A percentile compares a stretch with the other conserved stretches of the same genome.
Conservation (phyloP, 164 flowering plant species). For the Vitis amurensis region DNA sequence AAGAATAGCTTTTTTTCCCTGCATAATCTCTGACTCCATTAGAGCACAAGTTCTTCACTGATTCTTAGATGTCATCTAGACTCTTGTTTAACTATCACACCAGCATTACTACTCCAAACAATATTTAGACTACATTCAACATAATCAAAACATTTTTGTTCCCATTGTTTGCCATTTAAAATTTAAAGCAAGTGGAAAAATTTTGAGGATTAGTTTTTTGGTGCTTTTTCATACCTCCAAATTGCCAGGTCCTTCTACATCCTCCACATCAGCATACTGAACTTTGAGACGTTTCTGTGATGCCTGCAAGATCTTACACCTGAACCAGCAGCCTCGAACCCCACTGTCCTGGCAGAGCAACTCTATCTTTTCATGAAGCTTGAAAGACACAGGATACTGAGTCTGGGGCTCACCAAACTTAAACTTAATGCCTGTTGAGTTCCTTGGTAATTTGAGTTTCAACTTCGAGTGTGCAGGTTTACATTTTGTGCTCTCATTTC, state of each 20-base stretch:
- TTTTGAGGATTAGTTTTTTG: not conserved
- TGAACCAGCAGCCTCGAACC: constrained; percentile 78
- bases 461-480: constrained; percentile 31
- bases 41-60: too few species aligned
- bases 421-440: constrained; percentile 26
- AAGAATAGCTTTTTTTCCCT: not conserved
- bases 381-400: constrained; percentile 24
- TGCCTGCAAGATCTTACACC: constrained; percentile 48
- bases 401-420: constrained; percentile 21
- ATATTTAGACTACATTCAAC: too few species aligned
- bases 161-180: not conserved
- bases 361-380: constrained; percentile 56
- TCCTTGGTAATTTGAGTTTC: constrained; percentile 31
- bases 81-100: too few species aligned
- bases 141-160: too few species aligned
- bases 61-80: too few species aligned
- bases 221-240: constrained; percentile 52
- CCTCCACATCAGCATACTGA: constrained; percentile 55
- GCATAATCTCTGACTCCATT: too few species aligned
- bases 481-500: constrained; percentile 15
- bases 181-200: not conserved
- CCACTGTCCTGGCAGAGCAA: constrained; percentile 78
- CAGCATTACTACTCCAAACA: too few species aligned
- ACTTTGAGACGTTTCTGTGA: constrained; percentile 51
- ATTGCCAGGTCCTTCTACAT: constrained; percentile 58